Evolutionary conservation across 768 basidiomycete genomes (phyloP), one percentile per base, ranked within the genome.

Genomic region (Lentinus tigrinus): DNA sequence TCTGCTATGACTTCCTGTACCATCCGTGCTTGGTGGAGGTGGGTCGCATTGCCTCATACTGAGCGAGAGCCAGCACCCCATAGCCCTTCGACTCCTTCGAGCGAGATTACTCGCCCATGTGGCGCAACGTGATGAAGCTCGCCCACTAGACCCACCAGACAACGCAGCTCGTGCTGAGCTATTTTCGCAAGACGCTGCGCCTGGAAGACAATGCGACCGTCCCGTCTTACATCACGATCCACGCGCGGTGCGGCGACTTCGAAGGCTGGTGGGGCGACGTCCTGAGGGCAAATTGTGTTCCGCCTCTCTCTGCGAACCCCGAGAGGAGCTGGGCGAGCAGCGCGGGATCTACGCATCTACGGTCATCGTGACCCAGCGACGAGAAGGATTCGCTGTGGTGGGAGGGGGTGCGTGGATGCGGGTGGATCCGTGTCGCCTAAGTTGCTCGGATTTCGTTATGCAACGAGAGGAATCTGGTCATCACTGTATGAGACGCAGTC

Each of bases 361-460:
- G 11, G 73, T 79, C 16, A 57, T 78, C 44, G 69, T 77, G 67
- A 75, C n/a, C 74, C 17, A 68, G 69, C 73, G 77, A 79, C 63
- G 77, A 78, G 63, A 2, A 52, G 36, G 74, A 77, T 56, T 58
- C 66, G 27, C 47, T 31, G 21, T 77, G 71, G 75, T 77, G 73
- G 71, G 60, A 63, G 21, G 66, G 67, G 4, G 72, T 71, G 31
- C 60, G 60, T 5, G 61, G 53, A n/a, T 56, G 62, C 38, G 76
- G 76, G 9, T 78, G 76, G 76, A 63, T 66, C 24, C 48, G 57
- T 2, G 19, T 71, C 21, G 71, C n/a, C n/a, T n/a, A n/a, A n/a
- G n/a, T n/a, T n/a, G n/a, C n/a, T n/a, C n/a, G n/a, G n/a, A n/a
- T n/a, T n/a, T n/a, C n/a, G n/a, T n/a, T n/a, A n/a, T n/a, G n/a